Conservation (phyloP, 2,329 filamentous ascomycete genomes). For the Aureobasidium sp. region DNA sequence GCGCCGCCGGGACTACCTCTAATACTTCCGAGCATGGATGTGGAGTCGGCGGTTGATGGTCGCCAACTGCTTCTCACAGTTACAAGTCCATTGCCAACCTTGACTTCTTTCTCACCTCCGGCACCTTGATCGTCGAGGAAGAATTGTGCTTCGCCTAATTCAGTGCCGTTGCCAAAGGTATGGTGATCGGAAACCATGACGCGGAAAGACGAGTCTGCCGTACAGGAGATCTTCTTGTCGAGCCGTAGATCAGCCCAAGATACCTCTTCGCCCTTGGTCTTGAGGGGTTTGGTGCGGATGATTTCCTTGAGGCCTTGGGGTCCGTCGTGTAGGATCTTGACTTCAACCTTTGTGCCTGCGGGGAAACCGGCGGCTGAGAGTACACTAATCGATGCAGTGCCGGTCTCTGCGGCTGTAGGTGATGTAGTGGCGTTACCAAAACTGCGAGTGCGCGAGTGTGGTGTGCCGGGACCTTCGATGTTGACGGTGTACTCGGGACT, state of each 20-base stretch:
- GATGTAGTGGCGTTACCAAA: conserved; percentile 27
- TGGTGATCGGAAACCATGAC: conserved; percentile 77
- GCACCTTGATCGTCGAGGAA: conserved; percentile 76
- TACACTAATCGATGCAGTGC: conserved; percentile 72
- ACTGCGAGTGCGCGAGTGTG: conserved; percentile 41
- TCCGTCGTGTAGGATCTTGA: conserved; percentile 25
- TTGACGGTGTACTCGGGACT: neutral
- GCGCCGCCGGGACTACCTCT: neutral
- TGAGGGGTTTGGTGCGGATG: conserved; percentile 88
- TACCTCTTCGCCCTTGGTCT: conserved; percentile 57
- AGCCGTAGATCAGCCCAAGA: conserved; percentile 62
- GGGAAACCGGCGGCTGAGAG: conserved; percentile 69
- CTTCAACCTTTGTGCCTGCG: conserved; percentile 26
- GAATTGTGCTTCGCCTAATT: conserved; percentile 78
- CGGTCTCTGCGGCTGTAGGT: conserved; percentile 46
- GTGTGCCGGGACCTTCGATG: conserved; percentile 19
- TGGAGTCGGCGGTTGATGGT: conserved; percentile 16
- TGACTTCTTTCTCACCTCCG: conserved; percentile 59
- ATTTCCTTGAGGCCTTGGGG: conserved; percentile 66
- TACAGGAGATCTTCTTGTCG: conserved; percentile 63
- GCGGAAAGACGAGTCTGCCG: conserved; percentile 78
- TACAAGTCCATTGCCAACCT: conserved; percentile 68
- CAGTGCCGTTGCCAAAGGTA: conserved; percentile 73
- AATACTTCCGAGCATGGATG: neutral
- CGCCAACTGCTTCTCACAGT: conserved; percentile 66